Evolutionary conservation across 2,329 filamentous ascomycete genomes (phyloP).

Genomic region (Stemphylium beticola): DNA sequence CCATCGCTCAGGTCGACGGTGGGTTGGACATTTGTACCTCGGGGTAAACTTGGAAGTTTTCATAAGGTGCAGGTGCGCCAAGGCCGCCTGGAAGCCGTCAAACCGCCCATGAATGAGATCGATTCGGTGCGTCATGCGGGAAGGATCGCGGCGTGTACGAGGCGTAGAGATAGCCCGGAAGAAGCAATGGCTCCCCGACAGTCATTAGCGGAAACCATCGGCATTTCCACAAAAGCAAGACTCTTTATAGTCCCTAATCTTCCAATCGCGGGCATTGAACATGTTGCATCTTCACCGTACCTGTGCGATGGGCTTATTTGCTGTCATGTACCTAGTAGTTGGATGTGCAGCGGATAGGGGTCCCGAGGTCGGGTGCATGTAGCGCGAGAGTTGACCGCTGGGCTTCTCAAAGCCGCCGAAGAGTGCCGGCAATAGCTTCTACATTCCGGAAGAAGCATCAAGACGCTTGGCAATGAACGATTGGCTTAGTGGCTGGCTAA

Average conservation of each 20-base stretch:
- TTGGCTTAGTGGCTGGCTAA: too few relatives aligned
- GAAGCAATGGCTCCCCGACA: conserved; percentile 7
- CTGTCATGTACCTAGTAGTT: too few relatives aligned
- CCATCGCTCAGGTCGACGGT: not conserved
- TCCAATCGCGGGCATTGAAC: not conserved
- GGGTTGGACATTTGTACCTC: not conserved
- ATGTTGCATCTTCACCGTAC: too few relatives aligned
- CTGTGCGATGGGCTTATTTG: too few relatives aligned
- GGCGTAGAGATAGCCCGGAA: not conserved
- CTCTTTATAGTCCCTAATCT: not conserved
- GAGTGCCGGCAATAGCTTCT: too few relatives aligned
- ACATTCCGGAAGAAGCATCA: too few relatives aligned
- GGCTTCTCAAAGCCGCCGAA: too few relatives aligned
- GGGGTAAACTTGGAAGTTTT: too few relatives aligned
- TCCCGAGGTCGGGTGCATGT: too few relatives aligned
- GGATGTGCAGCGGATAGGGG: too few relatives aligned
- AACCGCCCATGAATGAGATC: not conserved
- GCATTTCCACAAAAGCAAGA: not conserved
- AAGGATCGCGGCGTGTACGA: not conserved
- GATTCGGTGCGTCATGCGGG: conserved; percentile 8
- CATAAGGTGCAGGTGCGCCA: not conserved
- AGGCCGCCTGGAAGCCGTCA: not conserved
- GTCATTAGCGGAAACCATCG: not conserved
- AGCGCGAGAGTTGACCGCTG: too few relatives aligned
- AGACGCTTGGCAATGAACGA: too few relatives aligned